Base-by-base conservation (phyloP, 2,329 filamentous ascomycete species). In the Malbranchea zuffiana region DNA sequence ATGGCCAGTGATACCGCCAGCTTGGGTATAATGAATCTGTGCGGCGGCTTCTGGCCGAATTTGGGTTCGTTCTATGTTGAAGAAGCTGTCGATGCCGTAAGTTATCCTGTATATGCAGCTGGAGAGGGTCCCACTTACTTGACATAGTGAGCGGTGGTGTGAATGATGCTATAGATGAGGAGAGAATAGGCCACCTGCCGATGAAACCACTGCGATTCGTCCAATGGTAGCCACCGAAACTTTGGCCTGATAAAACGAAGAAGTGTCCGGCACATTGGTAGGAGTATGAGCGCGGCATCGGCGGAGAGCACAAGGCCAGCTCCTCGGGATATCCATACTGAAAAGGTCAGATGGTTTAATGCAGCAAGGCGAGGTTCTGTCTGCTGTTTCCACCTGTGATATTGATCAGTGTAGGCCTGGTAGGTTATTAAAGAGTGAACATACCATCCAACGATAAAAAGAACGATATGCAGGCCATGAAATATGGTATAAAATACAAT, bases 201-300 rank as follows among this genome's bases (percentile, higher is more conserved):
- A 66, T 98, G 90, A 61, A 98, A 92, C 86, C 86, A 98, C 47
- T 87, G 73, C 42, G 86, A 92, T 65, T 98, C 90, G 53, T 98
- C 90, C n/a, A 98, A 71, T 4, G 90, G 90, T 8, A 96, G 57
- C 67, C 82, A 94, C 59, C 77, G 75, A 46, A 94, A 63, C 67
- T 92, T 93, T 17, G 90, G 90, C 46, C 90, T 75, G 39, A 96
- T 60, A 55, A 76, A 81, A 57, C 84, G 76, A 55, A 98, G 73
- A 20, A 96, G 66, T 42, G 88, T 96, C 49, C 90, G 74, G 68
- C 88, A 98, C 68, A 98, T 94, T 5, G 90, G 90, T 42, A 98
- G 69, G 18, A 98, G 65, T 51, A 98, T 94, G 47, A 96, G 68
- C 54, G 84, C 80, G 39, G 76, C 78, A 63, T 98, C 87, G 38